A percentile compares a stretch with the other conserved stretches of the same genome.
These are phyloP conservation scores for Neonectria faginata DNA, from an alignment of 2,329 filamentous ascomycete genomes.

Conservation along the genomic window DNA sequence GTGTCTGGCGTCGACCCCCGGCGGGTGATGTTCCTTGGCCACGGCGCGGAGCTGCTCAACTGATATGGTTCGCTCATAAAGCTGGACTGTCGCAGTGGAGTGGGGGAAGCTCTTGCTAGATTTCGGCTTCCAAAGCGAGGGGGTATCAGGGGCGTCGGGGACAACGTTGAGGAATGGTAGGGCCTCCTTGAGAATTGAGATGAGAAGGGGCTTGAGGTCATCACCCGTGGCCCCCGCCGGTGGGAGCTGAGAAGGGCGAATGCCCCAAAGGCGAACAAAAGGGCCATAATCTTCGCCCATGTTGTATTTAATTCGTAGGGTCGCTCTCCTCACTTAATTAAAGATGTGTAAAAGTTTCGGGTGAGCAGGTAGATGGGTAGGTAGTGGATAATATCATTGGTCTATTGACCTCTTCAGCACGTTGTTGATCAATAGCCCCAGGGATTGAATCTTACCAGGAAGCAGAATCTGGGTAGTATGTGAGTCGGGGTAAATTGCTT, in stretches of 20 bases:
- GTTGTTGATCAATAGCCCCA: neutral
- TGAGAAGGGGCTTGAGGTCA: constrained; percentile 64
- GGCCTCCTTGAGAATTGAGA: constrained; percentile 67
- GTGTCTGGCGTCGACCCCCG: constrained; percentile 36
- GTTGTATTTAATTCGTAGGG: neutral
- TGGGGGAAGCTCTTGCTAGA: constrained; percentile 61
- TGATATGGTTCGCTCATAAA: constrained; percentile 64
- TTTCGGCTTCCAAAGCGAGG: constrained; percentile 62
- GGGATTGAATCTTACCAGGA: neutral
- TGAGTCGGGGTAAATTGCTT: neutral
- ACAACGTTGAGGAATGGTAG: constrained; percentile 68
- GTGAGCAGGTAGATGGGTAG: too few relatives aligned
- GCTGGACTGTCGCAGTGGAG: constrained; percentile 63
- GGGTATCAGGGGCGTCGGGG: constrained; percentile 53
- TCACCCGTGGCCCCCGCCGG: constrained; percentile 51
- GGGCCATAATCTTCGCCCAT: constrained; percentile 54
- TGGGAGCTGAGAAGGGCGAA: constrained; percentile 62
- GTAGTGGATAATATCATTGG: neutral
- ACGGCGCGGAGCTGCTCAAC: constrained; percentile 56
- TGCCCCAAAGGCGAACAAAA: constrained; percentile 66
- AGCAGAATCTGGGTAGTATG: neutral
- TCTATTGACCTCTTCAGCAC: neutral
- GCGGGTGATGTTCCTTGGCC: constrained; percentile 49
- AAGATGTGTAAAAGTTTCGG: neutral
- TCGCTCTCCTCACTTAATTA: neutral